Evolutionary conservation across 2,329 filamentous ascomycete species (phyloP), one percentile per base, ranked within the genome.

Genomic region (Beauveria sp.): DNA sequence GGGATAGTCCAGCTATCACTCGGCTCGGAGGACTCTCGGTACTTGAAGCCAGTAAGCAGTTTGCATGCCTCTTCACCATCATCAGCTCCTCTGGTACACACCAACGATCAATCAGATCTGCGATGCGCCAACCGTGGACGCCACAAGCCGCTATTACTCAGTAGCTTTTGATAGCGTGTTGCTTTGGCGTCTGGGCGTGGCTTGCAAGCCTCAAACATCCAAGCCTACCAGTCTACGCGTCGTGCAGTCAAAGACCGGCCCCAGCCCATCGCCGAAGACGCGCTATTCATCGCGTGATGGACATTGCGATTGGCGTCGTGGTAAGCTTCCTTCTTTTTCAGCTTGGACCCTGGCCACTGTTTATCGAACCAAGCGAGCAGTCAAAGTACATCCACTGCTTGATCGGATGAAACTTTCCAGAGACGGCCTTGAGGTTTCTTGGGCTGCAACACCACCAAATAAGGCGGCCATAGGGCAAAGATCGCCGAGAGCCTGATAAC

Each of bases 341-440:
- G 26, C 26, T n/a, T 26, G 40, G 53, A 45, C 43, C 54, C 42
- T 49, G 43, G 43, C 43, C 12, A 24, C 43, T 57, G 54, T 57
- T 30, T 5, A 22, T 9, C 18, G 38, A 54, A 16, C 26, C 18
- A 3, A 18, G 24, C 24, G 24, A 20, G 10, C 16, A 30, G 18
- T 99, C 95, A 69, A 97, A 96, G 80, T 99, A 98, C 73, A 99
- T 83, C 86, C 90, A 98, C 74, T 99, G 95, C 67, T 89, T 84
- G 66, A 98, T 87, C n/a, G 95, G 95, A 69, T 91, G 86, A 78
- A 99, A 99, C 76, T 99, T 99, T 67, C 95, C 95, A 58, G 95
- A 99, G 7, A 99, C 91, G 20, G 93, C 91, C 77, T 99, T 99
- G 64, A 99, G 83, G 22, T 97, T 88, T 99, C 95, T 73, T 99